A percentile compares a stretch with the other conserved stretches of the same genome.
These are phyloP conservation scores for Amylostereum areolatum DNA, from an alignment of 1,284 basidiomycete species.

Conservation along the genomic window DNA sequence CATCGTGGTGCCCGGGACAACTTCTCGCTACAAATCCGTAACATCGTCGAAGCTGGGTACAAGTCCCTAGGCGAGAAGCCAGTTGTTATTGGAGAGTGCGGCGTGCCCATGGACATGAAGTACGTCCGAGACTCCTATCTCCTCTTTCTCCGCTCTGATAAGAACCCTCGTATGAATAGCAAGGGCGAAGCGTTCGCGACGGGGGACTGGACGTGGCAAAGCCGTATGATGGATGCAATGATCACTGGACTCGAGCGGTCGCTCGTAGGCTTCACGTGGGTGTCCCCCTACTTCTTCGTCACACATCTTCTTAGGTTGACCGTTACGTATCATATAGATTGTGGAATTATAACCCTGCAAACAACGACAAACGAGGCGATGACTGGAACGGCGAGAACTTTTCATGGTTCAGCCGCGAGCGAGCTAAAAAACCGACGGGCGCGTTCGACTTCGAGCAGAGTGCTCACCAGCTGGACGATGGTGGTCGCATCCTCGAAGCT, in stretches of 20 bases:
- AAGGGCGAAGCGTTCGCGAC: conserved; percentile 63
- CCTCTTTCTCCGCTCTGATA: neutral
- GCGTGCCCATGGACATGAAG: conserved; percentile 95
- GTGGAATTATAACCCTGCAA: conserved; percentile 94
- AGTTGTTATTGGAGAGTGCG: conserved; percentile 85
- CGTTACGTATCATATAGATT: conserved; percentile 40
- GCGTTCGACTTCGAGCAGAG: conserved; percentile 50
- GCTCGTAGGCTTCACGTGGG: conserved; percentile 74
- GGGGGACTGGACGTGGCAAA: conserved; percentile 77
- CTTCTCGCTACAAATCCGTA: conserved; percentile 77
- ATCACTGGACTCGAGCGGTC: conserved; percentile 71
- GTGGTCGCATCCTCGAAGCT: conserved; percentile 71
- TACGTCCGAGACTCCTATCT: conserved; percentile 29
- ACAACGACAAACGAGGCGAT: conserved; percentile 77
- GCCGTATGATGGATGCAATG: conserved; percentile 86
- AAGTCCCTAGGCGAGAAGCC: conserved; percentile 71
- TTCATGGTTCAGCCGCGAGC: conserved; percentile 78
- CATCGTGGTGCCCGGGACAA: conserved; percentile 75
- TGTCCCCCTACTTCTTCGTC: conserved; percentile 23
- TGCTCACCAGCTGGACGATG: conserved; percentile 67
- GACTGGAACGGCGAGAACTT: conserved; percentile 97
- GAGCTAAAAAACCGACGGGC: conserved; percentile 38
- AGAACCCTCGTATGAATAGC: conserved; percentile 32
- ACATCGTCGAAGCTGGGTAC: conserved; percentile 65
- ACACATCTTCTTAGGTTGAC: neutral